Conservation (phyloP, 2,329 filamentous ascomycete genomes). For the Claviceps africana region DNA sequence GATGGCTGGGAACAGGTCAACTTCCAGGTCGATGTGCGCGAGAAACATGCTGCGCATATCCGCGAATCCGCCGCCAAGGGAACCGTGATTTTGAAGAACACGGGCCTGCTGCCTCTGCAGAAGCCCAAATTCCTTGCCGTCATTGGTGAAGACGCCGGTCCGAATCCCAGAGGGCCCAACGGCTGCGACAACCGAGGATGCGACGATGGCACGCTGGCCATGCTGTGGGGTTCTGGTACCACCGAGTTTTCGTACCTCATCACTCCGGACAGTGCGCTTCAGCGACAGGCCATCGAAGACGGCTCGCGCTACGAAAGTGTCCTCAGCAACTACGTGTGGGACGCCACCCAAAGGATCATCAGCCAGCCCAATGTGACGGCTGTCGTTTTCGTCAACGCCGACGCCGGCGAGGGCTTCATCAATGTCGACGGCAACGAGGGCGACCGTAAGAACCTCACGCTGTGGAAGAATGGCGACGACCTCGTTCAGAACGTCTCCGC, state of each 20-base stretch:
- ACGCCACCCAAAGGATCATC: constrained; percentile 46
- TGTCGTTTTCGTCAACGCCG: constrained; percentile 81
- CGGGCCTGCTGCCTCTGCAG: constrained; percentile 59
- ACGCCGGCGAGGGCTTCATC: constrained; percentile 80
- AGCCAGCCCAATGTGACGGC: constrained; percentile 51
- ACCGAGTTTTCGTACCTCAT: constrained; percentile 63
- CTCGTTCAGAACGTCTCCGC: constrained; percentile 70
- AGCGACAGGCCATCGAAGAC: constrained; percentile 46
- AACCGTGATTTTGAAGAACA: constrained; percentile 83
- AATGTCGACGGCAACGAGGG: constrained; percentile 69
- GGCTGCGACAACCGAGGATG: constrained; percentile 57
- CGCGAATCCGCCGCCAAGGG: constrained; percentile 66
- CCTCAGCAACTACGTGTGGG: constrained; percentile 48
- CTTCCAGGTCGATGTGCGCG: constrained; percentile 70
- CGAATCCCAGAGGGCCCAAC: constrained; percentile 63
- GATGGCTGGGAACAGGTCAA: constrained; percentile 57
- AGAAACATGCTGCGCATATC: constrained; percentile 57
- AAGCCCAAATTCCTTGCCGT: constrained; percentile 63
- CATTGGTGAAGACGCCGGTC: constrained; percentile 71
- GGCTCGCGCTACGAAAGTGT: constrained; percentile 50
- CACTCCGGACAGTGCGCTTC: constrained; percentile 58
- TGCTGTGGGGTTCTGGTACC: constrained; percentile 69
- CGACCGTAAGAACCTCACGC: constrained; percentile 81
- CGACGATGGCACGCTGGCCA: constrained; percentile 48
- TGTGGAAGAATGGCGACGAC: constrained; percentile 72